A percentile compares a stretch with the other conserved stretches of the same genome.
These are phyloP conservation scores for Pholiota molesta DNA, from an alignment of 768 basidiomycete species.

Conservation along the genomic window DNA sequence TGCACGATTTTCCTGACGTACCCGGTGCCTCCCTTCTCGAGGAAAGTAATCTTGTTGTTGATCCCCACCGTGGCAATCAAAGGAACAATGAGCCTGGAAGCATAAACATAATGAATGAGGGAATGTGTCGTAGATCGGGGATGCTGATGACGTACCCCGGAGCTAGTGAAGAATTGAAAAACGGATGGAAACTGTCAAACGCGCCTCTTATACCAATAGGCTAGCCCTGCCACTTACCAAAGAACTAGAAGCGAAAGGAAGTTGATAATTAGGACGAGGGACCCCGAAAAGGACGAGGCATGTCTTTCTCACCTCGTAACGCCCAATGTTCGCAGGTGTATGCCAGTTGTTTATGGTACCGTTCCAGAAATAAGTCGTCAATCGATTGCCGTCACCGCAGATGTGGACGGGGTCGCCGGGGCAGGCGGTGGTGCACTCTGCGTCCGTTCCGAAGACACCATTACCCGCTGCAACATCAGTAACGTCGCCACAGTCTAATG, in stretches of 20 bases:
- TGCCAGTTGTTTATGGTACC: constrained; percentile 64
- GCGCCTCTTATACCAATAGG: neutral
- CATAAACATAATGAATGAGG: constrained; percentile 7
- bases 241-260: constrained; percentile 37
- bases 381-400: constrained; percentile 61
- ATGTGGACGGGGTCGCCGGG: constrained; percentile 71
- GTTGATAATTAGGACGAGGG: constrained; percentile 6
- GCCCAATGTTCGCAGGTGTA: constrained; percentile 63
- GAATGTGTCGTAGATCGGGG: constrained; percentile 7
- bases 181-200: constrained; percentile 19
- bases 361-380: constrained; percentile 59
- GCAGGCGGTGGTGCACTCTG: constrained; percentile 56
- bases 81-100: constrained; percentile 64
- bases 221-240: constrained; percentile 36
- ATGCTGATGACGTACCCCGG: constrained; percentile 43
- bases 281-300: neutral
- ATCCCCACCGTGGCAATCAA: constrained; percentile 75
- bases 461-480: constrained; percentile 48
- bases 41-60: constrained; percentile 81
- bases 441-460: constrained; percentile 41
- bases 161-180: constrained; percentile 30
- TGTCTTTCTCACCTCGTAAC: constrained; percentile 59
- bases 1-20: constrained; percentile 23
- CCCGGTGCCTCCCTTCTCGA: constrained; percentile 76
- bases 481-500: constrained; percentile 74